Evolutionary conservation across 768 basidiomycete genomes (phyloP), one percentile per base, ranked within the genome.

Genomic region (Pleurotus pulmonarius): DNA sequence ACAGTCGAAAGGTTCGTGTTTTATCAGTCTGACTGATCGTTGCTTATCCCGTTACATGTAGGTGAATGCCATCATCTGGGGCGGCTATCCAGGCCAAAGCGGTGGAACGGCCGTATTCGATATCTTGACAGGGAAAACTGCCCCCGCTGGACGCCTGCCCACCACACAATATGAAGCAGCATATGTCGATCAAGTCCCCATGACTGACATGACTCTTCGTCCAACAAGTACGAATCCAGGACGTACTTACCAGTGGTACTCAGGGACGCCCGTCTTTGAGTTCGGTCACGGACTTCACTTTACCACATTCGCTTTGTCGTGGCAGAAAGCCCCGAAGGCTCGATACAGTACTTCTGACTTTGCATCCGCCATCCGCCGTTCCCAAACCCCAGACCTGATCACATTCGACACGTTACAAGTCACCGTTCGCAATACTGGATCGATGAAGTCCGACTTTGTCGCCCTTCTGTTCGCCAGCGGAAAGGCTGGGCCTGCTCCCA

Each of bases 181-280:
- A 58, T 84, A 79, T 62, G 70, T 75, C n/a, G 63, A 75, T 54
- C 68, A 77, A 59, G 72, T 83, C 13, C 70, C 72, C 1, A 83
- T 83, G 82, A 83, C 82, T 5, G 78, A 85, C 66, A 85, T 85
- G 82, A 70, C 65, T 2, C 66, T 83, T 40, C 81, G 78, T 25
- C 79, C 82, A 5, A 76, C 72, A 61, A 61, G 65, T 34, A 70
- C 70, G 41, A 80, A 74, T 59, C 82, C 82, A 0, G 82, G 82
- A 9, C 74, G 82, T 37, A 83, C 82, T 6, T 83, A 83, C 68
- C 81, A 76, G 59, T 85, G 82, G 82, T 83, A 75, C 69, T 72
- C 70, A 16, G 80, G 74, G 9, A 71, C 71, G 12, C 76, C 81
- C n/a, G 71, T 82, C 18, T 81, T 74, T 62, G 73, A 77, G 55